These are phyloP conservation scores for Oxyria digyna DNA, from an alignment of 148 eudicot species.

Conservation along the genomic window DNA sequence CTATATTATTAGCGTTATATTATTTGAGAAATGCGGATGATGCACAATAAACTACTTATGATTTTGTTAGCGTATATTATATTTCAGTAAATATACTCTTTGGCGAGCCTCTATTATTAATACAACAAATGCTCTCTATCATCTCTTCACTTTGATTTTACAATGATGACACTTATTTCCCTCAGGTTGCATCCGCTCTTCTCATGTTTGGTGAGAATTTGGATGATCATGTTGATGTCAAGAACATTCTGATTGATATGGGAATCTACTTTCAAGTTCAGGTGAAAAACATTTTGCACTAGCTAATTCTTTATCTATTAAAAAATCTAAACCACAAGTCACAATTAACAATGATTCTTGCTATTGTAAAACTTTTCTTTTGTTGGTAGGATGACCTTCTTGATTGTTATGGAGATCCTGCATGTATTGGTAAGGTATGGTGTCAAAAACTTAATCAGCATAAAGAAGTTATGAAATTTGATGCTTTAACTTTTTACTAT, in stretches of 20 bases:
- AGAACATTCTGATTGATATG: conserved; percentile 51
- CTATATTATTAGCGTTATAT: no score
- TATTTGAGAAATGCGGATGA: no score
- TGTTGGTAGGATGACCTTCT: conserved; percentile 76
- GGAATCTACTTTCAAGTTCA: conserved; percentile 70
- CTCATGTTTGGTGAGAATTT: conserved; percentile 35
- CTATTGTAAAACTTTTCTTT: no score
- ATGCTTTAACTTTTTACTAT: no score
- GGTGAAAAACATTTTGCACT: conserved; percentile 19
- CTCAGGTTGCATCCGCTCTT: conserved; percentile 37
- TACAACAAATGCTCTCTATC: no score
- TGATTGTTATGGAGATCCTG: conserved; percentile 64
- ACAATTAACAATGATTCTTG: neutral
- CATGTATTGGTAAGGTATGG: conserved; percentile 62
- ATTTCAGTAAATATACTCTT: no score
- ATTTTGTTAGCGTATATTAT: no score
- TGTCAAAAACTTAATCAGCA: no score
- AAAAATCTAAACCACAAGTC: no score
- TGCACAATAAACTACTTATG: no score
- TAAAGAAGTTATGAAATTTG: neutral
- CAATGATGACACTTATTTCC: neutral
- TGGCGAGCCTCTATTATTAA: no score
- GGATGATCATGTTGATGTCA: conserved; percentile 30
- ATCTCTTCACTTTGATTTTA: neutral
- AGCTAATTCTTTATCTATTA: neutral